Base-by-base conservation (phyloP, 2,329 filamentous ascomycete species). In the Ophiostoma himal-ulmi region DNA sequence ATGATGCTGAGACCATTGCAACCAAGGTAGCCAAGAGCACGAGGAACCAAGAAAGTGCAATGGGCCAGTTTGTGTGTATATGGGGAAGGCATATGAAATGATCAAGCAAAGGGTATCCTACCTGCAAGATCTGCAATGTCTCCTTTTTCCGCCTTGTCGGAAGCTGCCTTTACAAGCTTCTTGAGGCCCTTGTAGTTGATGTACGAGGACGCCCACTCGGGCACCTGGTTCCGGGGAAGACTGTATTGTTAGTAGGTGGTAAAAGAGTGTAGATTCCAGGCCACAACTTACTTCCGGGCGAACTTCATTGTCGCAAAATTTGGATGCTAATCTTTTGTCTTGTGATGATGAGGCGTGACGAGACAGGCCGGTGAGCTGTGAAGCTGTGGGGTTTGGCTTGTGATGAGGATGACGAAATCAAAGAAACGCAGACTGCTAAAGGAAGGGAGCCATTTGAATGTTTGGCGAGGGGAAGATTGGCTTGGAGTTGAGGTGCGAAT, bases 111-210 rank as follows among this genome's bases (percentile, higher is more conserved):
- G 62, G 77, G 76, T 75, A 76, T 77, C 90, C 84, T 86, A 96
- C 94, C 93, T 83, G 94, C 93, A 81, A 97, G 85, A 85, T 99
- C 95, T 72, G 92, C 89, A 76, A 91, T 87, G 75, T 89, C 86
- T 76, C 91, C 91, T 77, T 87, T 84, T 77, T 88, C 89, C 17
- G 83, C 83, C 72, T 87, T 86, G 74, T 86, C 83, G 71, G 88
- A 85, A 44, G 91, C 90, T 14, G 89, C 87, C 76, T 97, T 98
- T 82, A 99, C 94, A 74, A 97, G 87, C 83, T 95, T 97, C 85
- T 99, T 99, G 76, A 98, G 83, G 75, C 89, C 89, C 78, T 94
- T 95, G 83, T 96, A 96, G 81, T 95, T 89, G 82, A 95, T 94
- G 78, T 96, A 96, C 41, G 85, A 89, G 71, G 89, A 84, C 69